Evolutionary conservation across 1,284 basidiomycete genomes (phyloP).

Genomic region (Trichosporon inkin): DNA sequence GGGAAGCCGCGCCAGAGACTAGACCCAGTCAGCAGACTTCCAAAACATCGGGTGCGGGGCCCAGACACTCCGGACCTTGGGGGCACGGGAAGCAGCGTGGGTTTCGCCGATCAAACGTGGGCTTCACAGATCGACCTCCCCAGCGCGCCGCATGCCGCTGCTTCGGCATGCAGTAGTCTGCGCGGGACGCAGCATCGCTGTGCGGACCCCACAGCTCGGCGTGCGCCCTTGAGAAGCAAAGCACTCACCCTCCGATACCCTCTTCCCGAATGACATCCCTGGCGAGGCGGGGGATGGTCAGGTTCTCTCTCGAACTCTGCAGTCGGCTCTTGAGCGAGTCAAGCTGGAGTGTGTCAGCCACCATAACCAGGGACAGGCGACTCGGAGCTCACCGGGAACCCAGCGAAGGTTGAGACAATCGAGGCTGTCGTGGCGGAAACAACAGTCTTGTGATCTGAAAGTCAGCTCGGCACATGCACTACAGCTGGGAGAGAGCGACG

Average conservation of each 20-base stretch:
- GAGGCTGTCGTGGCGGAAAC: conserved; percentile 50
- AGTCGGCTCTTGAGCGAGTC: conserved; percentile 88
- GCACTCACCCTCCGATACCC: conserved; percentile 74
- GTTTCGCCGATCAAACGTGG: neutral
- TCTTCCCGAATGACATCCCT: conserved; percentile 75
- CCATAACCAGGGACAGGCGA: too few species aligned
- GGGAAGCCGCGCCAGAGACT: conserved; percentile 39
- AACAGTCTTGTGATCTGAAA: conserved; percentile 14
- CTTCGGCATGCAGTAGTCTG: too few species aligned
- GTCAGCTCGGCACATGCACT: too few species aligned
- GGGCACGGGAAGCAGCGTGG: neutral
- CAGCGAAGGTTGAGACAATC: conserved; percentile 50
- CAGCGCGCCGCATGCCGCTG: neutral
- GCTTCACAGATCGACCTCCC: neutral
- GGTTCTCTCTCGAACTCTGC: conserved; percentile 73
- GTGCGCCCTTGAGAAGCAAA: neutral
- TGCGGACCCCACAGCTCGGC: too few species aligned
- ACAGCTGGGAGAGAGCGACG: too few species aligned
- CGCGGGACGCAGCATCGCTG: too few species aligned
- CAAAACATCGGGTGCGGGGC: too few species aligned
- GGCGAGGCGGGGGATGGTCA: conserved; percentile 66
- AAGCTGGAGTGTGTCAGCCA: conserved; percentile 51
- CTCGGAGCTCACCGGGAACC: conserved; percentile 49
- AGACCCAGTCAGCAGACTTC: conserved; percentile 5
- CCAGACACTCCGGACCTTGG: too few species aligned